Evolutionary conservation across 176 grass and related monocot genomes (phyloP), one percentile per base, ranked within the genome.

Genomic region (Miscanthus lutarioriparius): DNA sequence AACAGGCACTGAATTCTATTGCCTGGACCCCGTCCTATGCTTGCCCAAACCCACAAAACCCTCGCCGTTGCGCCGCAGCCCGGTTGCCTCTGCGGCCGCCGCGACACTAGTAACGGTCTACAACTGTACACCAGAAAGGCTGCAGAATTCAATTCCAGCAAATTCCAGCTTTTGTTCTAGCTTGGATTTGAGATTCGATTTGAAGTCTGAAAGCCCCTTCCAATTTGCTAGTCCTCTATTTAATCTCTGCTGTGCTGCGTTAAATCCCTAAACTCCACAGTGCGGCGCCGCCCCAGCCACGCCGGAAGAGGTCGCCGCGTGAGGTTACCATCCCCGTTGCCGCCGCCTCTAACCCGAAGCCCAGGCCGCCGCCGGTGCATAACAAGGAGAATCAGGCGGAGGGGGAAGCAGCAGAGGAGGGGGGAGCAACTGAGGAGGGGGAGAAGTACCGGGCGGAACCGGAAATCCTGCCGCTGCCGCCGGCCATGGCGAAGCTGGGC

Each of bases 401-500:
- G 73, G 26, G 3, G 25, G n/a, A 28, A 35, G 48, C 0, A 6
- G 19, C 9, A 19, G 19, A 5, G 23, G 58, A 13, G 64, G 19
- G 5, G 13, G 30, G 7, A 38, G 53, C 1, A 7, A 6, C 4
- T 4, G 25, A 26, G 25, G 61, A 64, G 56, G 56, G 54, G 14
- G 20, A 17, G n/a, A 14, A 8, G 74, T 54, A 13, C 32, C 12
- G 4, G 7, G 0, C 0, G 14, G 65, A 26, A 13, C 62, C 30
- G 3, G 17, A 19, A 28, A 75, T 45, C 23, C 33, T 10, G 5
- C 17, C 64, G 20, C 23, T 26, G 13, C 5, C 22, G 6, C 40
- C 48, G 36, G 30, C 68, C 37, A 88, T 92, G 82, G 85, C 78
- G 64, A 92, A 80, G 77, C 63, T 72, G 61, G 87, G 74, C 47